Evolutionary conservation across 441 rosid species (phyloP).

Genomic region (Aquilaria agallochum): DNA sequence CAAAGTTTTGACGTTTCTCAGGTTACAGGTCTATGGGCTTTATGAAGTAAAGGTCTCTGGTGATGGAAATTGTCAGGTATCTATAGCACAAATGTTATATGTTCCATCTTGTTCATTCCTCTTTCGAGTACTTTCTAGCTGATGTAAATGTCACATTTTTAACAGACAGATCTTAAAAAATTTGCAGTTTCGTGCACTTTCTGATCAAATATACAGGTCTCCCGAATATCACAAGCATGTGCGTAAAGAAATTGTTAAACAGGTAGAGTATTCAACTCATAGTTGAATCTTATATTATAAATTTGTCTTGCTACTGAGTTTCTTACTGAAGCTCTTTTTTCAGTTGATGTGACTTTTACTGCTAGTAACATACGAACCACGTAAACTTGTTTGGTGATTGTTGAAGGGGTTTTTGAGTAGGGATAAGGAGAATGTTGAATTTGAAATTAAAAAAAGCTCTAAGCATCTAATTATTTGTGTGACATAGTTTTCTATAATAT

Average conservation of each 20-base stretch:
- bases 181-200: conserved; percentile 88
- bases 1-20: conserved; percentile 23
- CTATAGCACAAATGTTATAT: conserved; percentile 8
- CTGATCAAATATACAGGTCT: conserved; percentile 83
- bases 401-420: too few relatives aligned
- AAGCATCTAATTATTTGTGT: too few relatives aligned
- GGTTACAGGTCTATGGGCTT: conserved; percentile 77
- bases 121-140: too few relatives aligned
- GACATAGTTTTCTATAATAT: too few relatives aligned
- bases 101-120: conserved; percentile 7
- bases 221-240: conserved; percentile 93
- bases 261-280: conserved; percentile 37
- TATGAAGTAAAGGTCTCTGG: conserved; percentile 90
- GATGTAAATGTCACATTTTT: too few relatives aligned
- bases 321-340: neutral
- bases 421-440: too few relatives aligned
- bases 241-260: conserved; percentile 77
- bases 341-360: too few relatives aligned
- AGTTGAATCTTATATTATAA: conserved; percentile 6
- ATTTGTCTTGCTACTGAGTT: conserved; percentile 1
- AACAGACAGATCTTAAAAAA: neutral
- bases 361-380: too few relatives aligned
- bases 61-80: conserved; percentile 98
- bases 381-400: too few relatives aligned
- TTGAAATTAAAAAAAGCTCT: too few relatives aligned